These are phyloP conservation scores for Hypoxylon sp. DNA, from an alignment of 2,329 filamentous ascomycete species.

Conservation along the genomic window DNA sequence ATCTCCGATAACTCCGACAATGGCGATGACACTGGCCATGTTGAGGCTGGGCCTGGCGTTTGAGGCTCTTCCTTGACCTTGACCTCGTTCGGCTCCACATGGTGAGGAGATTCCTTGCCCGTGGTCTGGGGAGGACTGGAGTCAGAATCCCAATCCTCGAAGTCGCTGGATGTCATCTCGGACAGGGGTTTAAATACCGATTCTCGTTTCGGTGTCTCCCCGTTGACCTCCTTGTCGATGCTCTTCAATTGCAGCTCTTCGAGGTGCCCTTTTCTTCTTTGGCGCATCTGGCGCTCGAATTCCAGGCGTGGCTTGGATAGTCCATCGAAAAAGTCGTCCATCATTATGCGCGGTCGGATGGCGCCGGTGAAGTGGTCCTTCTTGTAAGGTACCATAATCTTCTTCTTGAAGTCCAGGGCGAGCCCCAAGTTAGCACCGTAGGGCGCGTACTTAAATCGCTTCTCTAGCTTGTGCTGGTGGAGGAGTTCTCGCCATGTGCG, in stretches of 20 bases:
- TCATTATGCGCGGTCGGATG: not conserved
- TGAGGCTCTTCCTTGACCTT: not conserved
- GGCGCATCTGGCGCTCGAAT: not conserved
- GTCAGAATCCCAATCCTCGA: not conserved
- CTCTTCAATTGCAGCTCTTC: not conserved
- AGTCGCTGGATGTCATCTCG: not conserved
- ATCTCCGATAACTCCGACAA: not conserved
- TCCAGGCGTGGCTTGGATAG: not conserved
- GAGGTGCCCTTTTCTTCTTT: not conserved
- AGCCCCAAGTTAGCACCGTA: not conserved
- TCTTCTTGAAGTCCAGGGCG: not conserved
- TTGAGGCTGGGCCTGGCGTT: not conserved
- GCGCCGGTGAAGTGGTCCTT: not conserved
- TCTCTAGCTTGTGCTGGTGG: not conserved
- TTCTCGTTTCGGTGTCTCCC: not conserved
- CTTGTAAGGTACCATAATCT: not conserved
- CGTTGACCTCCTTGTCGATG: not conserved
- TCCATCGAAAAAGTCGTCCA: not conserved
- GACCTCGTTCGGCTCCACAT: not conserved
- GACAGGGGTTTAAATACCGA: not conserved
- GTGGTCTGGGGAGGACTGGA: not conserved
- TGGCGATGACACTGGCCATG: too few relatives aligned
- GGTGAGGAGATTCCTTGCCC: not conserved
- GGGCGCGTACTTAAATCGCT: not conserved
- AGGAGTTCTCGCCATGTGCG: not conserved